Conservation (phyloP, 768 basidiomycete genomes). For the Russula ochroleuca region DNA sequence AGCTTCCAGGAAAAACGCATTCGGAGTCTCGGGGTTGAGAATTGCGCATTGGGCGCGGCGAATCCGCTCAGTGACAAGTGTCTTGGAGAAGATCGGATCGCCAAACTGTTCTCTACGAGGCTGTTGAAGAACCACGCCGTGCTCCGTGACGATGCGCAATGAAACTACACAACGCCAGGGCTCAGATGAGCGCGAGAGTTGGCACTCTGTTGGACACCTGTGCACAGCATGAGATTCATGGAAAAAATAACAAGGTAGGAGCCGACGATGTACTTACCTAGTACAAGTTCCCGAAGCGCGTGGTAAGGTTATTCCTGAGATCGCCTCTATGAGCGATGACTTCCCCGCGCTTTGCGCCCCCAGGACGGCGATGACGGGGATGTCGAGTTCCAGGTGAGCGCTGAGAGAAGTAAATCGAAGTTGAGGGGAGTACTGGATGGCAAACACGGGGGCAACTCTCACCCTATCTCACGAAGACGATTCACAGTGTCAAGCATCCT, state of each 20-base stretch:
- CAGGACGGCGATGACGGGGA: constrained; percentile 72
- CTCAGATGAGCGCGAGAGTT: constrained; percentile 29
- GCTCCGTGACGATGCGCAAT: constrained; percentile 33
- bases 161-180: constrained; percentile 38
- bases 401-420: constrained; percentile 35
- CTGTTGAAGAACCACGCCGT: constrained; percentile 35
- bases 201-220: constrained; percentile 41
- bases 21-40: constrained; percentile 47
- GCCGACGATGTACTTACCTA: constrained; percentile 39
- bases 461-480: constrained; percentile 61
- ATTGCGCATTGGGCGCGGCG: constrained; percentile 63
- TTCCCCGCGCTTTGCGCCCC: constrained; percentile 74
- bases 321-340: constrained; percentile 72
- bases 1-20: constrained; percentile 39
- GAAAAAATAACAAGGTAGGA: not conserved
- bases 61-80: constrained; percentile 60
- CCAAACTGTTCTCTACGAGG: constrained; percentile 30
- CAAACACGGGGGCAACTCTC: constrained; percentile 6
- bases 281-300: constrained; percentile 72
- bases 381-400: constrained; percentile 63
- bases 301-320: constrained; percentile 67
- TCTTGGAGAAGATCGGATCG: constrained; percentile 45
- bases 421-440: not conserved
- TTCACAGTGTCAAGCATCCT: constrained; percentile 58
- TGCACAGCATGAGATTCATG: not conserved